Evolutionary conservation across 2,329 filamentous ascomycete species (phyloP).

Genomic region (Aspergillus spinulosporus): DNA sequence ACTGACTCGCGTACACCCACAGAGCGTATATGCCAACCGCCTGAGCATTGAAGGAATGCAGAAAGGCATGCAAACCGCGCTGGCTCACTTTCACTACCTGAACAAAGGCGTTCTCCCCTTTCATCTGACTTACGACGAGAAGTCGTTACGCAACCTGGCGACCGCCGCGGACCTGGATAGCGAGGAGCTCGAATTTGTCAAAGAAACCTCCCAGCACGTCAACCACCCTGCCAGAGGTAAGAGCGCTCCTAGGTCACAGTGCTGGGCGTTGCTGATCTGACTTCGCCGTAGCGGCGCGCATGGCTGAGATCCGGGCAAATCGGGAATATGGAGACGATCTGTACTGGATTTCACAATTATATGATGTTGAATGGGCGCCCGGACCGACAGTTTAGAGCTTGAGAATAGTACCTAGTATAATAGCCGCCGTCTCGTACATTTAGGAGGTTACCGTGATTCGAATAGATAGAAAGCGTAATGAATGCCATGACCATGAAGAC

Average conservation of each 20-base stretch:
- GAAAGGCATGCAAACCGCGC: constrained; percentile 10
- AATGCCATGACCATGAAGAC: constrained; percentile 2
- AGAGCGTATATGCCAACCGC: constrained; percentile 14
- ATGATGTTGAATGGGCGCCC: constrained; percentile 13
- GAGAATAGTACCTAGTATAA: constrained; percentile 6
- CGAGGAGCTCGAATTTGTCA: constrained; percentile 10
- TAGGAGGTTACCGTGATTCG: constrained; percentile 1
- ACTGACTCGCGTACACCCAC: constrained; percentile 3
- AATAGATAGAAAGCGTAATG: constrained; percentile 10
- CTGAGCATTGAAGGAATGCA: constrained; percentile 14
- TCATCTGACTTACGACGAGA: constrained; percentile 16
- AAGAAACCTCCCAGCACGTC: constrained; percentile 9
- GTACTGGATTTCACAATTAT: constrained; percentile 17
- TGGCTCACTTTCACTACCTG: constrained; percentile 18
- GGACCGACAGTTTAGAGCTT: constrained; percentile 10
- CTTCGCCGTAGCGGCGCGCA: constrained; percentile 5
- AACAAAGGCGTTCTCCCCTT: constrained; percentile 16
- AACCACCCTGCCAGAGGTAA: constrained; percentile 10
- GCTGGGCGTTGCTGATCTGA: neutral
- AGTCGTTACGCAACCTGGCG: constrained; percentile 8
- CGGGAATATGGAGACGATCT: constrained; percentile 7
- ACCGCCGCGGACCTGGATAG: constrained; percentile 9
- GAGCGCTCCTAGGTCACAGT: neutral
- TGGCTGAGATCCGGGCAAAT: constrained; percentile 4
- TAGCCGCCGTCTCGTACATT: neutral